Base-by-base conservation (phyloP, 1,139 yeast species). In the Protomyces inouyei region DNA sequence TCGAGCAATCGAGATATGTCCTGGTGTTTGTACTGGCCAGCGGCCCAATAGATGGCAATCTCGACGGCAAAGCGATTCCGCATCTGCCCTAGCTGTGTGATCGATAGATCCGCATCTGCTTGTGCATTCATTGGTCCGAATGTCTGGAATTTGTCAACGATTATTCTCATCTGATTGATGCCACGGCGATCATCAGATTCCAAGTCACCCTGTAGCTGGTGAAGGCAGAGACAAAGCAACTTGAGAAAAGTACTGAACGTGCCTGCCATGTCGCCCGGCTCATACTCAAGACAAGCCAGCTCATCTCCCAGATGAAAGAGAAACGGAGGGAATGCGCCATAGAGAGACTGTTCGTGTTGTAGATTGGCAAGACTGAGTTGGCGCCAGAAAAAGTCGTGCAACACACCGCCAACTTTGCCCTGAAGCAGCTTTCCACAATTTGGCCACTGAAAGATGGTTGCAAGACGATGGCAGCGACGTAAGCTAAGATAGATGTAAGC, bases 11-110 rank as follows among this genome's bases (percentile, higher is more conserved):
- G 53, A 21, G 52, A 43, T 6, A 59, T 14, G 10, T 55, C 63
- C 14, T 55, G 56, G 43, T 59, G 57, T n/a, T 59, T 59, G 57
- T 48, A 52, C 16, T 18, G 28, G 12, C 63, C 63, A 21, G 63
- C 63, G 16, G 57, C 43, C 63, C 63, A 59, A 23, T 59, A 59
- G 25, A 59, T 55, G 12, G 63, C 57, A 18, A 59, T 52, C 36
- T 59, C 63, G 9, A 59, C 52, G 8, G 63, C 43, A 16, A 35
- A 59, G 23, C 63, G 36, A 43, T 59, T 59, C 36, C 54, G 63
- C n/a, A 59, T 52, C 23, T 59, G 52, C 3, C 37, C 45, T 1
- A 59, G 55, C 40, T 25, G 21, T 3, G 21, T 45, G 37, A 21
- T 40, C 53, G 43, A 59, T 52, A 10, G 57, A 23, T 14, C 43